Base-by-base conservation (phyloP, 2,329 filamentous ascomycete species). In the Tolypocladium paradoxum region DNA sequence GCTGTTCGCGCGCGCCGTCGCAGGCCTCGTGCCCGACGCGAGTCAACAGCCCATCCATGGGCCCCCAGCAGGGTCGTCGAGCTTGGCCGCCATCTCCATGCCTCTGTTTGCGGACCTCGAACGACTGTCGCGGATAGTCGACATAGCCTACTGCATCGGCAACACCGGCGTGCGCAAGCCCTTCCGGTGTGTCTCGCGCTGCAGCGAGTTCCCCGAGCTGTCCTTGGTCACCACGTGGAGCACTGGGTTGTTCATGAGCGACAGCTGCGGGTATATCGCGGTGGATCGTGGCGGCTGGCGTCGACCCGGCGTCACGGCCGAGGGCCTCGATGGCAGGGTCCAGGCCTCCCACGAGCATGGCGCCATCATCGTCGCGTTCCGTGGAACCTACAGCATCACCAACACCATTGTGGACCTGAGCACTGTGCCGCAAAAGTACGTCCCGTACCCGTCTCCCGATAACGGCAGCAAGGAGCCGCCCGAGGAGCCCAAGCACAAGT, bases 81-180 rank as follows among this genome's bases (percentile, higher is more conserved):
- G 18, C n/a, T 18, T 56, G 12, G 51, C 54, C n/a, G 43, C 52
- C 27, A 58, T 93, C 53, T 84, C 87, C 5, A 64, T 70, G 31
- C 63, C 74, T 27, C 77, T 96, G 56, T 97, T 95, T 70, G 74
- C 80, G 54, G 84, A 88, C 20, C 82, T 99, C 16, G 90, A 96
- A 69, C 88, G 95, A 63, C 76, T 92, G 53, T 83, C 92, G n/a
- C 85, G 91, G 52, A 79, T 97, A 29, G 92, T 96, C 57, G 93
- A 99, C 67, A 93, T 97, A 55, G 77, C 90, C 48, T 97, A 97
- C 71, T 99, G 93, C 68, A 88, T 97, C 54, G 90, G 91, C 56
- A 84, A 80, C 6, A 85, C 87, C 0, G 93, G 92, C 38, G 84
- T 99, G 56, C 76, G 78, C 49, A 83, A 84, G 59, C 93, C 93